These are phyloP conservation scores for Tolypocladium ophioglossoides DNA, from an alignment of 2,329 filamentous ascomycete genomes.

Conservation along the genomic window DNA sequence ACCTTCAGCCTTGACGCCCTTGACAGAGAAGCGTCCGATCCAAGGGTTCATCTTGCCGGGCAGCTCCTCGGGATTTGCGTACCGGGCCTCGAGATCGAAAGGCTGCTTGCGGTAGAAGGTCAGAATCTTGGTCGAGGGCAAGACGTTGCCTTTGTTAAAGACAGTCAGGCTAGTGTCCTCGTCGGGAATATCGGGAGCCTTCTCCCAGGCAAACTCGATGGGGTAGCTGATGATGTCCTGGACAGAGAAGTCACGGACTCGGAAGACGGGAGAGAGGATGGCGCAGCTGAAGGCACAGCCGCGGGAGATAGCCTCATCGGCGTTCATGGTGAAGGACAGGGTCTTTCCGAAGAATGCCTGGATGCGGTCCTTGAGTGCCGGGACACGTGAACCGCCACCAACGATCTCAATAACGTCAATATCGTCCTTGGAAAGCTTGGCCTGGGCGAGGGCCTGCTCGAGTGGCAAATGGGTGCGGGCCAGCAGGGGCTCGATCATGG, in stretches of 20 bases:
- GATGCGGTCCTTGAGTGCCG: conserved; percentile 82
- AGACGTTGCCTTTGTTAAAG: conserved; percentile 92
- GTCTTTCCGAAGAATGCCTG: conserved; percentile 84
- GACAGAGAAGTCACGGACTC: conserved; percentile 93
- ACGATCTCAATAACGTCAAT: conserved; percentile 92
- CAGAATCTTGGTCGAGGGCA: conserved; percentile 97
- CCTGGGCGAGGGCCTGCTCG: conserved; percentile 88
- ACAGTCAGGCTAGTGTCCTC: conserved; percentile 96
- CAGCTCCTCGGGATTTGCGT: conserved; percentile 74
- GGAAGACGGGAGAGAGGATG: conserved; percentile 94
- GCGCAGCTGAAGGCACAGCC: conserved; percentile 97
- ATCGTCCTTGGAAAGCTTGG: conserved; percentile 81
- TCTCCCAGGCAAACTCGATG: conserved; percentile 98
- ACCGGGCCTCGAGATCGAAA: conserved; percentile 92
- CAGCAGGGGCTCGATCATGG: conserved; percentile 76
- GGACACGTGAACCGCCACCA: conserved; percentile 89
- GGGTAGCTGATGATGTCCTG: conserved; percentile 98
- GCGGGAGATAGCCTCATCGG: conserved; percentile 92
- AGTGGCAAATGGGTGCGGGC: conserved; percentile 62
- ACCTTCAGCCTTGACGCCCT: conserved; percentile 86
- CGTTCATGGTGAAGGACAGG: conserved; percentile 94
- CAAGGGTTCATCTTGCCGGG: conserved; percentile 87
- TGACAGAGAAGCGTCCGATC: conserved; percentile 97
- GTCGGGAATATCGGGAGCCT: conserved; percentile 94
- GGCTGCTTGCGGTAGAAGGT: conserved; percentile 98